Base-by-base conservation (phyloP, 2,329 filamentous ascomycete genomes). In the Neoscytalidium dimidiatum region DNA sequence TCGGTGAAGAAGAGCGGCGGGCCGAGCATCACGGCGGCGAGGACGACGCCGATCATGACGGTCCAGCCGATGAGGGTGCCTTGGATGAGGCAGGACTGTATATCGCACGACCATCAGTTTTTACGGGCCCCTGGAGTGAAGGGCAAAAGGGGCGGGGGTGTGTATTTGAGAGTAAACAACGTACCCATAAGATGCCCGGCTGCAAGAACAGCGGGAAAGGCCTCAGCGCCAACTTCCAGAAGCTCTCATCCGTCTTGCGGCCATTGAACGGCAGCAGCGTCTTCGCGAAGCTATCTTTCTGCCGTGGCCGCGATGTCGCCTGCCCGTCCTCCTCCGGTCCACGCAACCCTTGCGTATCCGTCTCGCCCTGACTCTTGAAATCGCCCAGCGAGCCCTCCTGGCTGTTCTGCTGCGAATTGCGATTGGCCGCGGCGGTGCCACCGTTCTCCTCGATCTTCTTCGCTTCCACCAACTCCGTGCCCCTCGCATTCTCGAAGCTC, bases 1-100 rank as follows among this genome's bases (percentile, higher is more conserved):
- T 95, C 89, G 71, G 87, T 83, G 85, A 94, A 97, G 82, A 88
- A 95, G 44, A 94, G 86, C 0, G 92, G 92, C 1, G 90, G 89
- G 1, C 90, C 89, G 52, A 96, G 84, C 80, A 95, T 94, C 69
- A 96, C 89, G 66, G 89, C 87, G n/a, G 89, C 90, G 51, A 96
- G 81, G 69, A 95, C 88, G 67, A 95, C 90, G 64, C 92, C 91
- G 69, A 96, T 94, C 73, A 97, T 92, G 17, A 97, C 92, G 1
- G 94, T 96, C 94, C 94, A 98, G 68, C 94, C 94, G 72, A 97
- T 97, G 73, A 97, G 87, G 4, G 91, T 87, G 17, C 94, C 94
- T 82, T 97, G 94, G 57, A 94, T 92, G 3, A 97, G 82, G 71
- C 85, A 88, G 17, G 85, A 84, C 72, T 71, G 64, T 48, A 3